These are phyloP conservation scores for Plectosphaerella cucumerina DNA, from an alignment of 2,329 filamentous ascomycete species.

Conservation along the genomic window DNA sequence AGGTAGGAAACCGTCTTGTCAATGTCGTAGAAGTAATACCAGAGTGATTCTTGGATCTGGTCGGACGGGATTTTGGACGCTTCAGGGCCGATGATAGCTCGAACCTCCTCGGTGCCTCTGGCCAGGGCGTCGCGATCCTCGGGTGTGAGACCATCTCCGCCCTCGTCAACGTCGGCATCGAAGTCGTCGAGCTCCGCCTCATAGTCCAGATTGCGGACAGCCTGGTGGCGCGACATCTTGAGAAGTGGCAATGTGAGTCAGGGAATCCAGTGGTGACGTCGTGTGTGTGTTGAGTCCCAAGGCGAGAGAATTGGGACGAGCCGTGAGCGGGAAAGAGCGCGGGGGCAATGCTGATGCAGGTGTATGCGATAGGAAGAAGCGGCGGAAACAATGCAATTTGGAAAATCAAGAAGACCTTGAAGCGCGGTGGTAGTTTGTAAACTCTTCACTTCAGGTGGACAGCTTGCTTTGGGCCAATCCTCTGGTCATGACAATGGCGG, in stretches of 20 bases:
- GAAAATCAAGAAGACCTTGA: not conserved
- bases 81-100: constrained; percentile 57
- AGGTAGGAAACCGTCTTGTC: constrained; percentile 81
- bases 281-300: not conserved
- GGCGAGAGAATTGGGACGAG: not conserved
- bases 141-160: constrained; percentile 40
- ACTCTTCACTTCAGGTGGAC: not conserved
- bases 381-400: not conserved
- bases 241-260: not conserved
- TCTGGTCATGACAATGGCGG: constrained; percentile 7
- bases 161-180: constrained; percentile 41
- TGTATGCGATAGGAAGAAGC: too few species aligned
- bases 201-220: constrained; percentile 44
- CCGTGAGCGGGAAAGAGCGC: not conserved
- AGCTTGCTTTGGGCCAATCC: constrained; percentile 5
- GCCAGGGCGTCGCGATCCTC: constrained; percentile 52
- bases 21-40: constrained; percentile 95
- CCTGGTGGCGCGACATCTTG: constrained; percentile 43
- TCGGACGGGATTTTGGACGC: constrained; percentile 49
- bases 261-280: not conserved
- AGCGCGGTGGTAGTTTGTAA: not conserved
- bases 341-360: too few species aligned
- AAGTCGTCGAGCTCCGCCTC: constrained; percentile 32
- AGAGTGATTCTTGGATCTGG: constrained; percentile 85
- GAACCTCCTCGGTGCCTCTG: constrained; percentile 62